Percentiles rank a stretch among this genome's conserved stretches.
Conservation (phyloP, 306 rosid genomes). For the Styphnolobium japonicum region DNA sequence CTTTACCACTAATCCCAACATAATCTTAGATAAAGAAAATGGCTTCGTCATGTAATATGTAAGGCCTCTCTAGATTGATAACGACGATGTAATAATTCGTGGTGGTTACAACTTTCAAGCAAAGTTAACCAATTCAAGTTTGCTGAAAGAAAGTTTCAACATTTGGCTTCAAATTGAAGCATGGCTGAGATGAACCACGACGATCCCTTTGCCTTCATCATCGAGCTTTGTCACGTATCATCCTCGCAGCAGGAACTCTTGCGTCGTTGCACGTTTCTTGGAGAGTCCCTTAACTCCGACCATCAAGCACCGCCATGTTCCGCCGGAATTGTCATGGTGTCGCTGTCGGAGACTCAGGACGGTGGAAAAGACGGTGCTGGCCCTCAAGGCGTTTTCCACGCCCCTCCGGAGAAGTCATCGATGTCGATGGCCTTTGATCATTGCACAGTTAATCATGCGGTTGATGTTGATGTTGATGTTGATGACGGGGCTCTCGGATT, state of each 20-base stretch:
- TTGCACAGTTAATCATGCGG: neutral
- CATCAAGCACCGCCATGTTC: neutral
- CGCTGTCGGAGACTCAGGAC: constrained; percentile 19
- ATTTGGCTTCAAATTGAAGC: too few species aligned
- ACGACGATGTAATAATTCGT: too few species aligned
- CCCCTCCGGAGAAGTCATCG: constrained; percentile 48
- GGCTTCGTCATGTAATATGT: too few species aligned
- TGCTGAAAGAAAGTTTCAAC: too few species aligned
- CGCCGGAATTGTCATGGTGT: constrained; percentile 17
- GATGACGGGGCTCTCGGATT: neutral
- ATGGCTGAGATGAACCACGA: neutral
- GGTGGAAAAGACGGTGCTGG: neutral
- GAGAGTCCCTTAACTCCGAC: neutral
- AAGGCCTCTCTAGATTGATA: too few species aligned
- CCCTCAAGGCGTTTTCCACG: constrained; percentile 38
- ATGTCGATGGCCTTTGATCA: too few species aligned
- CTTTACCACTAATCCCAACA: too few species aligned
- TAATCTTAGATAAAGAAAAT: too few species aligned
- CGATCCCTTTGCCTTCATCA: constrained; percentile 4
- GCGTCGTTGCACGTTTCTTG: constrained; percentile 1
- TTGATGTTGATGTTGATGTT: too few species aligned
- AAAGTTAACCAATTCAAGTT: too few species aligned
- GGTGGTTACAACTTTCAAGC: too few species aligned
- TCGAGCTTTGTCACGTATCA: constrained; percentile 16
- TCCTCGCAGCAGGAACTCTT: constrained; percentile 24